These are phyloP conservation scores for Echinosophora koreensis DNA, from an alignment of 306 rosid species.

Conservation along the genomic window DNA sequence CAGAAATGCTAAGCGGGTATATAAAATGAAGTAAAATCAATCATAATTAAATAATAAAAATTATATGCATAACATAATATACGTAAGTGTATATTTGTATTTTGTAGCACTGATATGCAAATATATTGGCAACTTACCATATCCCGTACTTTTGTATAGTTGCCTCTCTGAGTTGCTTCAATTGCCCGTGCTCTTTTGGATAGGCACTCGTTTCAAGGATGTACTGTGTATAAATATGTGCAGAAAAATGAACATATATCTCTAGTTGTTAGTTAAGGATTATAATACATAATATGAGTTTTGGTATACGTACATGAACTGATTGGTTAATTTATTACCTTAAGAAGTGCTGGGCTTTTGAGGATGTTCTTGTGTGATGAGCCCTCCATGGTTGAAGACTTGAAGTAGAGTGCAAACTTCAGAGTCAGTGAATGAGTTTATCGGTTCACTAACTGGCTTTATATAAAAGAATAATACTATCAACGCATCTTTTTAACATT, in stretches of 20 bases:
- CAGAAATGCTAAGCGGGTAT: too few relatives aligned
- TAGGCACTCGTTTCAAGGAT: conserved; percentile 56
- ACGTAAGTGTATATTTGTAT: too few relatives aligned
- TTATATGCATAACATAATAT: too few relatives aligned
- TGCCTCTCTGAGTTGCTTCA: conserved; percentile 63
- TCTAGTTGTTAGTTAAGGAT: not conserved
- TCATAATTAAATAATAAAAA: too few relatives aligned
- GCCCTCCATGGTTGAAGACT: conserved; percentile 20
- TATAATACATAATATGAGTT: too few relatives aligned
- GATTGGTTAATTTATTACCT: conserved; percentile 37
- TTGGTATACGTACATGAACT: not conserved
- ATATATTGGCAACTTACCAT: conserved; percentile 4
- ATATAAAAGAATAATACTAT: too few relatives aligned
- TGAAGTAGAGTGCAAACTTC: not conserved
- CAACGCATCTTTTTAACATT: too few relatives aligned
- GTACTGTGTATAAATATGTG: conserved; percentile 44
- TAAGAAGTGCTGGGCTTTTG: conserved; percentile 45
- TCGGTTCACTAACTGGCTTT: not conserved
- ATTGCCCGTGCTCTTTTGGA: conserved; percentile 61
- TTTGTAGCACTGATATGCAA: too few relatives aligned
- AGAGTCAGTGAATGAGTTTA: not conserved
- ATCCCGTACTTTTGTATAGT: conserved; percentile 47
- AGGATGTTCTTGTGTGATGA: conserved; percentile 42
- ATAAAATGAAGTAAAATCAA: too few relatives aligned
- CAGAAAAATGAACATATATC: not conserved